Base-by-base conservation (phyloP, 1,284 basidiomycete genomes). In the Spongispora temasekensis region DNA sequence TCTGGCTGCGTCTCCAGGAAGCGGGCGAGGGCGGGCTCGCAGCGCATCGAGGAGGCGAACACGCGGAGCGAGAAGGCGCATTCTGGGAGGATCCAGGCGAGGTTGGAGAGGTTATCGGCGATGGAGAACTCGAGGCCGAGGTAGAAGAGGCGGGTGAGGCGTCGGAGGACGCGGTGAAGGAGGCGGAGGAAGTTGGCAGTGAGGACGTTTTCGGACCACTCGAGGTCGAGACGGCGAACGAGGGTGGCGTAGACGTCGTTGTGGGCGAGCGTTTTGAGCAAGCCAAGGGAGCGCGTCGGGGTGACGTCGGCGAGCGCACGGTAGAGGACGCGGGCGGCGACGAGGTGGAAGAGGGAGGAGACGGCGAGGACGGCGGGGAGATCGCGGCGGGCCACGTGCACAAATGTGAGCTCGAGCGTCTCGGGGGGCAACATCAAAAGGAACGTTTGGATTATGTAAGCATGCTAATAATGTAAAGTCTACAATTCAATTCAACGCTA, bases 21-120 rank as follows among this genome's bases (percentile, higher is more conserved):
- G n/a, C 66, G 61, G 0, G 83, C 81, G 13, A 89, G 76, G 10
- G 71, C 65, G 6, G 70, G 65, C 42, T 81, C 80, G 66, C 79
- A 84, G 28, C 79, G 78, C 67, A 86, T 78, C 13, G 84, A 84
- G 1, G 84, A 85, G 9, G 80, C 76, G 64, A 88, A 78, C 0
- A 75, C 68, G 23, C 69, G 67, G 35, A 88, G 76, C 4, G 71
- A 70, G 64, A 84, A 82, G 3, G 76, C 67, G 54, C 77, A 79
- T 5, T 71, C 75, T 4, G 76, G 67, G n/a, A 85, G 75, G 37
- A 82, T 73, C 82, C 83, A 85, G 6, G 79, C 72, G 4, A 81
- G 27, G 34, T 55, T 32, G 75, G 23, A 68, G 66, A 58, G 75
- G 72, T 57, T 77, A 65, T 74, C 80, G 63, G 30, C 74, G 66